Conservation (phyloP, 2,329 filamentous ascomycete species). For the Xylaria sp. region DNA sequence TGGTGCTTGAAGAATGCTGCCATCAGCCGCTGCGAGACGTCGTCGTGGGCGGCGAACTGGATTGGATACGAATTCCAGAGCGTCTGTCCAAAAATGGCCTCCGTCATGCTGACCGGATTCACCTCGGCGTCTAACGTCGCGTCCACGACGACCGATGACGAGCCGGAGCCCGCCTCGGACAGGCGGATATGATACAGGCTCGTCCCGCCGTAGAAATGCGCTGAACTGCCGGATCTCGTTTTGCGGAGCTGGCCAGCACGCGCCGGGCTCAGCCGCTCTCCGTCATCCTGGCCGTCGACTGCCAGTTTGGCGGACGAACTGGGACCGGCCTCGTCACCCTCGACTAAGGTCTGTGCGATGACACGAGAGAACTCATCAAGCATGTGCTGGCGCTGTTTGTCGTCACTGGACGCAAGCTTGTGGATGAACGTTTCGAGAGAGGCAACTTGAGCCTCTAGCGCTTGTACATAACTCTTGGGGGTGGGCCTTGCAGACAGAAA, state of each 20-base stretch:
- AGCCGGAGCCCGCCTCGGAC: constrained; percentile 39
- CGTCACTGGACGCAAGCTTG: constrained; percentile 56
- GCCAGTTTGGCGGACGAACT: constrained; percentile 32
- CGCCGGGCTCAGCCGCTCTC: constrained; percentile 47
- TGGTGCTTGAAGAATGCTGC: constrained; percentile 60
- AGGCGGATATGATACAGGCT: constrained; percentile 58
- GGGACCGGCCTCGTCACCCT: constrained; percentile 31
- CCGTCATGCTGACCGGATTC: constrained; percentile 16
- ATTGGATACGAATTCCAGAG: constrained; percentile 40
- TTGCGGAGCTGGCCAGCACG: constrained; percentile 54
- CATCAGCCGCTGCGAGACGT: constrained; percentile 59
- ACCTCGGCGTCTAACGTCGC: constrained; percentile 31
- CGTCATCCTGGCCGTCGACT: constrained; percentile 33
- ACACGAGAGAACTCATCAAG: constrained; percentile 51
- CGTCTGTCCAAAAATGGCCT: constrained; percentile 30
- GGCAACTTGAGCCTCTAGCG: constrained; percentile 59
- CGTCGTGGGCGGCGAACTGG: constrained; percentile 57
- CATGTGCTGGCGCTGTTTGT: constrained; percentile 55
- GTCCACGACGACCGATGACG: constrained; percentile 23
- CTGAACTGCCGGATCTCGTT: constrained; percentile 52
- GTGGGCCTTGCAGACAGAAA: constrained; percentile 52
- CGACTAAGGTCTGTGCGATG: constrained; percentile 38
- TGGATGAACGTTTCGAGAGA: constrained; percentile 59
- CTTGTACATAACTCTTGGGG: constrained; percentile 59
- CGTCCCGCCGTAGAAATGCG: constrained; percentile 62